Evolutionary conservation across 768 basidiomycete species (phyloP).

Genomic region (Lactarius vividus): DNA sequence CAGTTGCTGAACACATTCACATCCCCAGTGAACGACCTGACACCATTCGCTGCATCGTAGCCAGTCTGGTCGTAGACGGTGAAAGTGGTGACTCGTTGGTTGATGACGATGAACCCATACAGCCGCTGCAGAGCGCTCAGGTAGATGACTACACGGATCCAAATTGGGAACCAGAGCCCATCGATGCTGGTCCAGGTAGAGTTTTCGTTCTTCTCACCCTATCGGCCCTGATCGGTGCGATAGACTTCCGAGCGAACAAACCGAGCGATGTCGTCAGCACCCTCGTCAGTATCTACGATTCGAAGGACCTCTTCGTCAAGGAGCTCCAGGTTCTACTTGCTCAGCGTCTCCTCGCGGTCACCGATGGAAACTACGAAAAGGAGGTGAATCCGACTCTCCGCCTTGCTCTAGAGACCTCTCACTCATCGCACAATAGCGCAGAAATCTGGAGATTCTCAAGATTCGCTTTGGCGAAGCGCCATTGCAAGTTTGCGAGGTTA

Average conservation of each 20-base stretch:
- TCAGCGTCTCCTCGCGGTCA: slow-evolving; percentile 76
- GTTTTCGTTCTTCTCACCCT: neutral
- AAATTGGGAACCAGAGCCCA: slow-evolving; percentile 93
- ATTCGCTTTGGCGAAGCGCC: slow-evolving; percentile 92
- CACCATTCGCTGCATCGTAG: slow-evolving; percentile 91
- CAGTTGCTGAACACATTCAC: neutral
- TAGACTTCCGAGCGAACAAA: slow-evolving; percentile 90
- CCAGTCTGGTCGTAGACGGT: slow-evolving; percentile 83
- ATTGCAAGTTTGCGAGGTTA: slow-evolving; percentile 94
- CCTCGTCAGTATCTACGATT: slow-evolving; percentile 95
- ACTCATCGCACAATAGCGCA: slow-evolving; percentile 50
- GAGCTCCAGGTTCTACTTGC: slow-evolving; percentile 92
- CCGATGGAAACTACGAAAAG: slow-evolving; percentile 74
- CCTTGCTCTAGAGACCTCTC: neutral
- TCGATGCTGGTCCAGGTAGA: slow-evolving; percentile 92
- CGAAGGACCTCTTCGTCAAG: slow-evolving; percentile 93
- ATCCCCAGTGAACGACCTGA: slow-evolving; percentile 70
- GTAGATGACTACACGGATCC: slow-evolving; percentile 88
- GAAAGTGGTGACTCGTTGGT: slow-evolving; percentile 77
- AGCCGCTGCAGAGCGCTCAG: slow-evolving; percentile 69
- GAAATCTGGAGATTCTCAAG: slow-evolving; percentile 92
- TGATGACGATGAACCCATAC: slow-evolving; percentile 80
- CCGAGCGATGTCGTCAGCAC: slow-evolving; percentile 94
- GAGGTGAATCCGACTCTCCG: slow-evolving; percentile 43
- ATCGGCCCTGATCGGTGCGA: neutral